Evolutionary conservation across 805 yeast species (phyloP).

Genomic region (Metschnikowia lachancei): DNA sequence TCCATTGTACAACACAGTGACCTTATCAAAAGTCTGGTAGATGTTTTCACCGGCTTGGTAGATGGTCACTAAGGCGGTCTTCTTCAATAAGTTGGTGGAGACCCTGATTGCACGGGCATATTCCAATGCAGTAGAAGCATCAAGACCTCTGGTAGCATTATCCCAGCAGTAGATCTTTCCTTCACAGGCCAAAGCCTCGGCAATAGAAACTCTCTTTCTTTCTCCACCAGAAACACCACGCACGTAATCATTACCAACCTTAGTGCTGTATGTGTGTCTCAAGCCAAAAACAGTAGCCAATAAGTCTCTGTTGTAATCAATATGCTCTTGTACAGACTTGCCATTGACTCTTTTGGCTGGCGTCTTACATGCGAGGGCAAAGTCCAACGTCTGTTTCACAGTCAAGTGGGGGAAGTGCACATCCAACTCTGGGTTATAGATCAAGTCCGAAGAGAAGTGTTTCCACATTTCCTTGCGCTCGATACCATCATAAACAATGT

Average conservation of each 20-base stretch:
- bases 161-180: constrained; percentile 31
- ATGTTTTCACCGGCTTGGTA: constrained; percentile 33
- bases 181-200: constrained; percentile 23
- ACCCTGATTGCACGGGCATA: constrained; percentile 29
- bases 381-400: constrained; percentile 67
- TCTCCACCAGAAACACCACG: constrained; percentile 50
- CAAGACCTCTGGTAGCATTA: constrained; percentile 35
- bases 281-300: constrained; percentile 32
- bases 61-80: constrained; percentile 19
- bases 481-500: constrained; percentile 59
- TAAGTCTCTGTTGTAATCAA: constrained; percentile 28
- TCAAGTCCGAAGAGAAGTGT: constrained; percentile 52
- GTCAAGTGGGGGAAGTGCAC: constrained; percentile 75
- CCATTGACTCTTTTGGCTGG: constrained; percentile 54
- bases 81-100: constrained; percentile 22
- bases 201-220: constrained; percentile 29
- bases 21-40: constrained; percentile 32
- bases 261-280: constrained; percentile 30
- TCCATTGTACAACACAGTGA: constrained; percentile 29
- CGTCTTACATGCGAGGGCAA: constrained; percentile 68
- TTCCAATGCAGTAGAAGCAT: constrained; percentile 35
- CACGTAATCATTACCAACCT: constrained; percentile 34
- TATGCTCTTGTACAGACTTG: constrained; percentile 47
- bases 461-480: constrained; percentile 55
- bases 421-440: constrained; percentile 63